Evolutionary conservation across 495 filamentous ascomycete genomes (phyloP).

Genomic region (Penicillium psychrofluorescens): DNA sequence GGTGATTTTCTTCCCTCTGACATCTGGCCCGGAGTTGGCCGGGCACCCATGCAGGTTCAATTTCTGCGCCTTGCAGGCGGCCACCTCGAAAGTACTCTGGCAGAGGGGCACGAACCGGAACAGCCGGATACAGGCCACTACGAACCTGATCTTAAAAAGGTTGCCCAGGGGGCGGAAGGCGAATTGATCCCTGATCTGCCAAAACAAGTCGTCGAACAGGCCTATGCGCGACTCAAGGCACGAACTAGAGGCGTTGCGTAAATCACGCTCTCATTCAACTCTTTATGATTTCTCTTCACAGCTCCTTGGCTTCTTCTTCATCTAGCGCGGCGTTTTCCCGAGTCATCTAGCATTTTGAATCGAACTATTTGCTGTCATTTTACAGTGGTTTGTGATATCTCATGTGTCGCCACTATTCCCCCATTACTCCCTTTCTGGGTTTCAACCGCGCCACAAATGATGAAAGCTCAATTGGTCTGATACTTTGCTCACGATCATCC

Average conservation of each 20-base stretch:
- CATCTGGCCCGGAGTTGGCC: slow-evolving; percentile 72
- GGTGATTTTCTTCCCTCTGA: slow-evolving; percentile 84
- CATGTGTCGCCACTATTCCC: neutral
- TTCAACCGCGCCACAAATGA: slow-evolving; percentile 18
- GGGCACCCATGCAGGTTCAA: slow-evolving; percentile 51
- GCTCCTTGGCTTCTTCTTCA: no score
- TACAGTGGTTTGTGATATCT: neutral
- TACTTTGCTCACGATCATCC: slow-evolving; percentile 1
- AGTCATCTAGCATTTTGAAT: neutral
- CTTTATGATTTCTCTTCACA: no score
- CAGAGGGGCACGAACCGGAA: slow-evolving; percentile 1
- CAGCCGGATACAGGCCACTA: neutral
- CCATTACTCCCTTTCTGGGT: neutral
- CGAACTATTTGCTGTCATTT: neutral
- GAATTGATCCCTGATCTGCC: slow-evolving; percentile 47
- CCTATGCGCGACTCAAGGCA: slow-evolving; percentile 32
- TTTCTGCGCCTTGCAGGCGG: slow-evolving; percentile 38
- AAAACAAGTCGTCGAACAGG: slow-evolving; percentile 48
- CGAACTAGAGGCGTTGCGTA: slow-evolving; percentile 11
- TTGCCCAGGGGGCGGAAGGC: slow-evolving; percentile 20
- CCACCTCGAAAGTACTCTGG: slow-evolving; percentile 17
- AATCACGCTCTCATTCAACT: no score
- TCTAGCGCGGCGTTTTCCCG: no score
- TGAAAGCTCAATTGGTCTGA: slow-evolving; percentile 25
- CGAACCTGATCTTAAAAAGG: neutral